Evolutionary conservation across 106 monocot species (phyloP).

Genomic region (Dendrobium huoshanense): DNA sequence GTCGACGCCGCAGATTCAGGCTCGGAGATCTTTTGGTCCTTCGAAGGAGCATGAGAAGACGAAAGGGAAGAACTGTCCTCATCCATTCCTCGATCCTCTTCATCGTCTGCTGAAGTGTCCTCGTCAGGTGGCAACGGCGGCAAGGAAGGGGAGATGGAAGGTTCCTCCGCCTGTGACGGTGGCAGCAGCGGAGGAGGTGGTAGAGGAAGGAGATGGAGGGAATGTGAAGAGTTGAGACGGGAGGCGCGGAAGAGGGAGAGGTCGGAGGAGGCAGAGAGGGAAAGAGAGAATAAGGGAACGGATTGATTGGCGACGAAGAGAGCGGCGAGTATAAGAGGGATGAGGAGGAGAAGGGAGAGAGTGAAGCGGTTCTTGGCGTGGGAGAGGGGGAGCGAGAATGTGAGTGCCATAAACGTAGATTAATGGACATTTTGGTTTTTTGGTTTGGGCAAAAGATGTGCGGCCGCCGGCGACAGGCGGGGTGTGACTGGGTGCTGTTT

Average conservation of each 20-base stretch:
- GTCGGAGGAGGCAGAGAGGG: constrained; percentile 4
- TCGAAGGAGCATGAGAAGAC: not conserved
- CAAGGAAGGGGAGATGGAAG: not conserved
- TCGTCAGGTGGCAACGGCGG: not conserved
- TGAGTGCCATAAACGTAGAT: not conserved
- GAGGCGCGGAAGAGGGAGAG: constrained; percentile 2
- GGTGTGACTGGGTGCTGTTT: too few species aligned
- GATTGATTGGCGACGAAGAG: not conserved
- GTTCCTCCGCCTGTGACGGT: not conserved
- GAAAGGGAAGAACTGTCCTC: not conserved
- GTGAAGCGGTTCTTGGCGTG: not conserved
- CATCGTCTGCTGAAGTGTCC: not conserved
- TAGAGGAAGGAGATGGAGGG: not conserved
- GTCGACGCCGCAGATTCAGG: not conserved
- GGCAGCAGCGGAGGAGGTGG: not conserved
- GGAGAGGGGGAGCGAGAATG: not conserved
- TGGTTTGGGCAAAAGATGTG: not conserved
- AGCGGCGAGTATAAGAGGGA: constrained; percentile 10
- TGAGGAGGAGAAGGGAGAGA: constrained; percentile 7
- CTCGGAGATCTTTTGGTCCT: not conserved
- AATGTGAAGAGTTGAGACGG: not conserved
- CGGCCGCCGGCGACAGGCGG: not conserved
- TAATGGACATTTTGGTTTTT: not conserved
- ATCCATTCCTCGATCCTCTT: not conserved
- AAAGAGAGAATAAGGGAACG: constrained; percentile 2